Evolutionary conservation across 202 grass and related monocot genomes (phyloP).

Genomic region (Bolboschoenoplectus hybrid): DNA sequence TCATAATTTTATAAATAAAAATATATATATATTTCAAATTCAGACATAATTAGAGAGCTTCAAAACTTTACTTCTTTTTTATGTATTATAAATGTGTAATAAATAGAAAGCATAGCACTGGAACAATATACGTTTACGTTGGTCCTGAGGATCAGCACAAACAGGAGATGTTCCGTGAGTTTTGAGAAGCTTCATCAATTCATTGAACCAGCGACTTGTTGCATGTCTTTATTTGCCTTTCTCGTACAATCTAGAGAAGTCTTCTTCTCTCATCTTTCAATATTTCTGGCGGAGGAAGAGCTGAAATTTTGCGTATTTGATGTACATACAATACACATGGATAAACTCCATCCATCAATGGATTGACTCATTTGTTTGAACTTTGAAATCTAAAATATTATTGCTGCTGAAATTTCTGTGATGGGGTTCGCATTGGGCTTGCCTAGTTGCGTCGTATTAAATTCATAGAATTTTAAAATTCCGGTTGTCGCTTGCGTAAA

Average conservation of each 20-base stretch:
- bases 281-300: background rate
- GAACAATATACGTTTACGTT: background rate
- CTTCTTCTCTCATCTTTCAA: background rate
- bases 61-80: no score
- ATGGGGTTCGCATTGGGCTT: background rate
- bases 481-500: no score
- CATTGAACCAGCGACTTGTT: background rate
- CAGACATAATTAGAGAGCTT: no score
- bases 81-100: no score
- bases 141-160: background rate
- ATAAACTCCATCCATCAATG: background rate
- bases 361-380: background rate
- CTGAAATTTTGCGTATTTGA: background rate
- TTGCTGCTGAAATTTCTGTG: no score
- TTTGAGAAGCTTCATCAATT: conserved; percentile 14
- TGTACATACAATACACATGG: background rate
- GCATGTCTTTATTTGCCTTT: background rate
- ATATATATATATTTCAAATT: no score
- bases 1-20: no score
- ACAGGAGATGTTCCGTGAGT: conserved; percentile 21
- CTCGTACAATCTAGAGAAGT: conserved; percentile 30
- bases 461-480: background rate
- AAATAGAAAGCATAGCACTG: no score
- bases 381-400: no score
- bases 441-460: background rate